Evolutionary conservation across 208 protist species (phyloP), one percentile per base, ranked within the genome.

Genomic region (Trypanosoma cruzi): DNA sequence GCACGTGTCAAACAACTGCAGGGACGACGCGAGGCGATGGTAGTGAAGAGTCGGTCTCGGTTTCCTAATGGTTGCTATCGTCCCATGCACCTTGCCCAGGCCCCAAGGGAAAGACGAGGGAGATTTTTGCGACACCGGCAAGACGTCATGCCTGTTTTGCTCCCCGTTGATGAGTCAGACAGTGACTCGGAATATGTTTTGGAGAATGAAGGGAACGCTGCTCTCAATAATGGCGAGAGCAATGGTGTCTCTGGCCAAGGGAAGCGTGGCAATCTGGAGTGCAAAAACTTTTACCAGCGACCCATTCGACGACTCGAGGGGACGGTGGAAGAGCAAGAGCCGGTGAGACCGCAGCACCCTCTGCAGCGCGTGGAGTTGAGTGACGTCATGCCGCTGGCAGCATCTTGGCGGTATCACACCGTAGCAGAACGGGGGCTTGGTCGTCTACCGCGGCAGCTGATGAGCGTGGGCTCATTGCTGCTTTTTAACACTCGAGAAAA

Each of bases 401-500:
- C 48, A 42, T 40, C 16, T 8, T 73, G 63, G 62, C 67, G 50
- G 18, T 80, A 71, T 55, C 64, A 80, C 57, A 70, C 40, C 40
- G 58, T 26, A n/a, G 52, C 36, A 24, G 66, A 80, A 29, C 37
- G 74, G 10, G 76, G 76, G 0, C 64, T 81, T 40, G 76, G 76
- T 3, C 29, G 68, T 32, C 64, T 81, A 13, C 76, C 71, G 36
- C 32, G 20, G 26, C 58, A 71, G 20, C 29, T 81, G 29, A 60
- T 57, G 20, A 77, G 70, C 49, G 76, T 81, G 10, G 71, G 70
- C 36, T 77, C 76, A 20, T 52, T 81, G n/a, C 28, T 81, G 3
- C 46, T 81, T 2, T 81, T 81, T 60, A 81, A 77, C 46, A 78
- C 76, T 16, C 37, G 50, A 26, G 76, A 81, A 59, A 81, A 81